Evolutionary conservation across 108 stramenopile species (phyloP).

Genomic region (Schizochytrium sp.): DNA sequence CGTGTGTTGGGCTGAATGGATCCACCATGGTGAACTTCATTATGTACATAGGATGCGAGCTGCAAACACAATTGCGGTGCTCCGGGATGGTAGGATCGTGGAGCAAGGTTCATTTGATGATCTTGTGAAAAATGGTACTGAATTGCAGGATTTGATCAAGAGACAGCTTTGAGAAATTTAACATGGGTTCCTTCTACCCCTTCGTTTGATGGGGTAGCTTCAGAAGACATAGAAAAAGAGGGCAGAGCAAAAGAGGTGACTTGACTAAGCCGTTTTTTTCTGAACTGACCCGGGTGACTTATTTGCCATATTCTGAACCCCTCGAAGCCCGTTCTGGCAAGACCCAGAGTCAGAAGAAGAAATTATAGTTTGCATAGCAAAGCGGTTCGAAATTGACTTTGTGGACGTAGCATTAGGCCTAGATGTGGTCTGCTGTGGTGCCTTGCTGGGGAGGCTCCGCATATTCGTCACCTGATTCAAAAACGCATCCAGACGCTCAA

Average conservation of each 20-base stretch:
- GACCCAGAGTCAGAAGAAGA: too few species aligned
- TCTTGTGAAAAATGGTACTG: not conserved
- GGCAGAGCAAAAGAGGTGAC: not conserved
- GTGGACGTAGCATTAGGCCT: not conserved
- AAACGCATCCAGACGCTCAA: slow-evolving; percentile 6
- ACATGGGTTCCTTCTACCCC: not conserved
- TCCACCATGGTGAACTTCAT: not conserved
- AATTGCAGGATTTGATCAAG: slow-evolving; percentile 35
- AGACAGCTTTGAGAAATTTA: slow-evolving; percentile 47
- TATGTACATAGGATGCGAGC: slow-evolving; percentile 22
- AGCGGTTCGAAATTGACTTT: not conserved
- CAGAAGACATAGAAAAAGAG: not conserved
- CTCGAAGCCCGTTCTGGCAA: too few species aligned
- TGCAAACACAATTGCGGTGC: slow-evolving; percentile 34
- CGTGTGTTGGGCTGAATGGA: not conserved
- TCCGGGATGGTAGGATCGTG: slow-evolving; percentile 33
- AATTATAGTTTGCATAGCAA: too few species aligned
- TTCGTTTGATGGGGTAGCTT: not conserved
- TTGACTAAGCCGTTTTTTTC: too few species aligned
- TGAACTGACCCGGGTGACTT: too few species aligned
- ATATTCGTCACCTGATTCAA: slow-evolving; percentile 3
- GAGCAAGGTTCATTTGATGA: slow-evolving; percentile 59
- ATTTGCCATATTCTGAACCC: too few species aligned
- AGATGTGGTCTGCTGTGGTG: not conserved
- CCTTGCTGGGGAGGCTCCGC: not conserved